These are phyloP conservation scores for Oryza brachyantha DNA, from an alignment of 176 grass and related monocot species.

Conservation along the genomic window DNA sequence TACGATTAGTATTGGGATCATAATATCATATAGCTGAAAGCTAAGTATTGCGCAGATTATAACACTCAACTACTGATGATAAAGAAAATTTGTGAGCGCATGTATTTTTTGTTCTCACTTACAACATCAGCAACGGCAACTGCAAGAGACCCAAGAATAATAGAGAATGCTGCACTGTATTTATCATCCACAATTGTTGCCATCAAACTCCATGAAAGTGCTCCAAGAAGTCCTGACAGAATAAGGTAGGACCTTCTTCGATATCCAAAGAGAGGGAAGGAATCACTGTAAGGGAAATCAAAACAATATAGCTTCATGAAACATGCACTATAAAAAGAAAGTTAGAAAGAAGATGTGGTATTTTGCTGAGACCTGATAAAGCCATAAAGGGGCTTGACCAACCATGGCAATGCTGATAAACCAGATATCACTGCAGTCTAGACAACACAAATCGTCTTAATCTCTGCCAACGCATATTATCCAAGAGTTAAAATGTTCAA, in stretches of 20 bases:
- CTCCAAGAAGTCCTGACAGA: constrained; percentile 82
- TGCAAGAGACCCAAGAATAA: constrained; percentile 87
- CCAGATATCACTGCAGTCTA: constrained; percentile 99
- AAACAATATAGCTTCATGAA: not conserved
- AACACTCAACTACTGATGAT: not conserved
- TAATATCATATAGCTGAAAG: not conserved
- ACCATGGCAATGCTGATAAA: constrained; percentile 89
- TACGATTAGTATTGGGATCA: not conserved
- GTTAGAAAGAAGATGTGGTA: not conserved
- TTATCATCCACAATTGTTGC: constrained; percentile 85
- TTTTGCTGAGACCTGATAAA: constrained; percentile 75
- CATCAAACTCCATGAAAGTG: constrained; percentile 94
- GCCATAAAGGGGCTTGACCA: constrained; percentile 96
- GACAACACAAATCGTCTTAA: constrained; percentile 42
- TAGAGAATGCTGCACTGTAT: constrained; percentile 73
- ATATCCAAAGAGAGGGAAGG: constrained; percentile 89
- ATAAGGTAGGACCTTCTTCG: constrained; percentile 94
- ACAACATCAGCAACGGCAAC: constrained; percentile 97
- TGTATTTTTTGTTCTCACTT: constrained; percentile 36
- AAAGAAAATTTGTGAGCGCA: not conserved
- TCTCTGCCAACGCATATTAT: not conserved
- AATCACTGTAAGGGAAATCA: constrained; percentile 56
- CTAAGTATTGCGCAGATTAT: not conserved
- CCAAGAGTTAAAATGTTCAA: not conserved
- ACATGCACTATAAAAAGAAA: not conserved